Base-by-base conservation (phyloP, 306 rosid genomes). In the Notholithocarpus densiflorus region DNA sequence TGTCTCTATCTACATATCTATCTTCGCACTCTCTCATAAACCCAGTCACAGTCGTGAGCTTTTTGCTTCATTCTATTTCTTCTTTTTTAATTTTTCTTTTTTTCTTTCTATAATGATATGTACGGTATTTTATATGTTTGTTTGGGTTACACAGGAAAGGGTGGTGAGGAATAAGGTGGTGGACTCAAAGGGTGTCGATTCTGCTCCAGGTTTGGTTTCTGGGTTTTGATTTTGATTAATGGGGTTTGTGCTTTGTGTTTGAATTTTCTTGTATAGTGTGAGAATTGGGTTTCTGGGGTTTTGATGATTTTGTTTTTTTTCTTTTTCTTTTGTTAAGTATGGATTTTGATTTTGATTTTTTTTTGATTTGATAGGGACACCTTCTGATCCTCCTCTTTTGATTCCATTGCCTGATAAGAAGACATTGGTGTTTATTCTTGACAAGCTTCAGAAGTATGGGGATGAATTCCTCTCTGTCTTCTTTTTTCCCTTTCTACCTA, bases 391-490 rank as follows among this genome's bases (percentile, higher is more conserved):
- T 79, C 71, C 82, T 21, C 37, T 87, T 52, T 90, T 75, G 69
- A 77, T 88, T 82, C 94, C 93, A 4, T 82, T 96, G 85, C 98
- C 98, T 2, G 97, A 93, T 72, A 96, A 93, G 91, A 93, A 89
- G 81, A 89, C 85, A 11, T 71, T 96, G 84, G 99, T 93, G 86
- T 87, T 93, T 92, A 89, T 96, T 77, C 97, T 96, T 66, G 94
- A 93, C 87, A 96, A 96, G 82, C 97, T 93, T 86, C 99, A 96
- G 78, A 93, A 93, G 99, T 96, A 91, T 77, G 90, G 64, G 60
- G 23, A 17, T 76, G 73, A 6, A 20, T 66, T 64, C 75, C 74
- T 74, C 57, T 60, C 48, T 12, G 68, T 52, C 76, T 75, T 7
- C 32, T 68, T 27, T 20, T 68, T 59, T 18, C 54, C 70, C 60